Conservation (phyloP, 1,284 basidiomycete species). For the Mrakiaceae sp. region DNA sequence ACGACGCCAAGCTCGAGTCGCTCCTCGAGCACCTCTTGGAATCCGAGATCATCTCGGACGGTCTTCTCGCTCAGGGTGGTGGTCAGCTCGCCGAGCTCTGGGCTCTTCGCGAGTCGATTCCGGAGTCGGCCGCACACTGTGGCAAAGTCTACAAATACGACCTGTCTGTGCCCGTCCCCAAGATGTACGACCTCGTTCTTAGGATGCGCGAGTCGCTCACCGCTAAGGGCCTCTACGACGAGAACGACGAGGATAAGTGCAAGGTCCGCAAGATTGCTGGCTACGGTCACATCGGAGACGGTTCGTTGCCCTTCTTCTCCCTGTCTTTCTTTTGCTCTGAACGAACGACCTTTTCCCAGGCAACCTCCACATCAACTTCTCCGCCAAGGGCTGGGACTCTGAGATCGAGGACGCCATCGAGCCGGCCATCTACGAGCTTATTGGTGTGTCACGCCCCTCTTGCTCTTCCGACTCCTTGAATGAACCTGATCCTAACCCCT, state of each 20-base stretch:
- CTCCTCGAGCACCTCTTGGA: constrained; percentile 73
- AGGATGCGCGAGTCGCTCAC: constrained; percentile 60
- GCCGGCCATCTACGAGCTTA: constrained; percentile 91
- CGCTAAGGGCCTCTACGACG: constrained; percentile 57
- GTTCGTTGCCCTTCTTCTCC: neutral
- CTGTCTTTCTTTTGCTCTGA: neutral
- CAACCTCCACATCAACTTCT: constrained; percentile 88
- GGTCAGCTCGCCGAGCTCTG: constrained; percentile 83
- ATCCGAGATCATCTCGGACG: constrained; percentile 72
- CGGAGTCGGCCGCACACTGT: constrained; percentile 87
- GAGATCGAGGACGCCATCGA: constrained; percentile 82
- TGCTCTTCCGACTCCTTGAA: neutral
- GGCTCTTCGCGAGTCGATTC: constrained; percentile 86
- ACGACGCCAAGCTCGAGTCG: constrained; percentile 83
- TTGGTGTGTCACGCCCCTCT: constrained; percentile 40
- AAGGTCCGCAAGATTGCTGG: constrained; percentile 75
- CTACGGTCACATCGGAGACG: neutral
- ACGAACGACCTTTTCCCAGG: neutral
- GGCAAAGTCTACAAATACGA: constrained; percentile 98
- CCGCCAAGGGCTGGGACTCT: constrained; percentile 69
- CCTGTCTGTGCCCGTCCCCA: constrained; percentile 75
- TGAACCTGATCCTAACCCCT: neutral
- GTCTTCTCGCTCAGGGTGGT: constrained; percentile 84
- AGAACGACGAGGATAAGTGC: constrained; percentile 43
- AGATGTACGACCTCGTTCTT: constrained; percentile 85